Evolutionary conservation across 768 basidiomycete species (phyloP), one percentile per base, ranked within the genome.

Genomic region (Leccinellum luteum): DNA sequence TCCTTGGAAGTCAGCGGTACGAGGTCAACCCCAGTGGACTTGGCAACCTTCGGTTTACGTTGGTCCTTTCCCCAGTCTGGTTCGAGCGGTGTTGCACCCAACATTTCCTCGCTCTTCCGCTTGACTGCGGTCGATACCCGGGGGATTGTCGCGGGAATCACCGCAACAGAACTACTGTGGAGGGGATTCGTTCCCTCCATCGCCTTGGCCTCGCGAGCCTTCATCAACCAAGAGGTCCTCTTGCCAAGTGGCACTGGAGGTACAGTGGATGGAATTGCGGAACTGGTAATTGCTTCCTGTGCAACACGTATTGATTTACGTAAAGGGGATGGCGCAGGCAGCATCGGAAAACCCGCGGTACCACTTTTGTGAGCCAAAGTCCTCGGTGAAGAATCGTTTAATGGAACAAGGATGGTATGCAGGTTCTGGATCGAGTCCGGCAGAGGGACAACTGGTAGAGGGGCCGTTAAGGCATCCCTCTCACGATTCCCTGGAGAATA

Each of bases 171-270:
- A 31, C 62, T 52, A 21, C 57, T 50, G 27, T 69, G 53, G 28
- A 70, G 62, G 73, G 81, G 56, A 28, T 63, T 64, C 12, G 75
- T 74, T 43, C 64, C 69, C 65, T 90, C 90, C 66, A 84, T 73
- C 17, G 87, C 87, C 61, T 87, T 87, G 25, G 79, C 85, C 65
- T 89, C 87, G 34, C 89, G 79, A 14, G 86, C 90, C 64, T 89
- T 90, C 72, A 82, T 83, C 54, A 92, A 70, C 90, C 90, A 92
- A 3, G 90, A 92, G 9, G 87, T 87, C 31, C 90, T 83, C 64
- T 89, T 90, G 3, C 82, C 83, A 10, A 76, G 62, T 4, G 70
- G 76, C 27, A 79, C 76, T 17, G 65, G 67, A 43, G 68, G 65
- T 3, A 78, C 79, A 15, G 74, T 74, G 21, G 71, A 71, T 4